Base-by-base conservation (phyloP, 108 stramenopile species). In the Stephanodiscus minutulus region DNA sequence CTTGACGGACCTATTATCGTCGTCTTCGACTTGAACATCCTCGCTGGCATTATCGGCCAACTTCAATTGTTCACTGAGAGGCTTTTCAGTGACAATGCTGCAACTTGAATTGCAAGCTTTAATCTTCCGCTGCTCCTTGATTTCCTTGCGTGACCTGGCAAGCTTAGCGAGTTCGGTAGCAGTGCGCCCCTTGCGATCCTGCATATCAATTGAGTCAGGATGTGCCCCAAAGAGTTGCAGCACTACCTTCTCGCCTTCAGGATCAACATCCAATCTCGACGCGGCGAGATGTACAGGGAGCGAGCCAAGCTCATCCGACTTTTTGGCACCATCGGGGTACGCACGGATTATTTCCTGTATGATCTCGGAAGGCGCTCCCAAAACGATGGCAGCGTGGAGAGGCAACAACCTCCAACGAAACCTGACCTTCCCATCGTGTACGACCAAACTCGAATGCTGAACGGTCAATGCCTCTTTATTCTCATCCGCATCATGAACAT, bases 281-380 rank as follows among this genome's bases (percentile, higher is more conserved):
- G 78, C 61, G 27, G 81, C 81, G 24, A 82, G 49, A 55, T 82
- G 81, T 7, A 82, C 77, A 11, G 81, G 81, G 8, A 82, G 54
- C 5, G 73, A 76, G 25, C 77, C 81, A 2, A 61, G 55, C 31
- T 82, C 81, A 44, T 82, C 81, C 10, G 59, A 13, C 56, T 72
- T 72, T 21, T 57, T 57, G 15, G 77, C 72, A 15, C 77, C 81
- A 28, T 61, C 41, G 24, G 81, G 81, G 59, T 78, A 72, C 0
- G 72, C 67, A 41, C 25, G 13, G 41, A 82, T 64, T 29, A 82
- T 73, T 31, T 66, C 77, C 52, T 61, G 48, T 9, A 67, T 78
- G 12, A 82, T 57, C 49, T 74, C 73, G 20, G 53, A 13, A 10
- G 81, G 81, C n/a, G 77, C 76, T 18, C 77, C 72, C 17, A 82